Evolutionary conservation across 768 basidiomycete species (phyloP).

Genomic region (Pisolithus tinctorius): DNA sequence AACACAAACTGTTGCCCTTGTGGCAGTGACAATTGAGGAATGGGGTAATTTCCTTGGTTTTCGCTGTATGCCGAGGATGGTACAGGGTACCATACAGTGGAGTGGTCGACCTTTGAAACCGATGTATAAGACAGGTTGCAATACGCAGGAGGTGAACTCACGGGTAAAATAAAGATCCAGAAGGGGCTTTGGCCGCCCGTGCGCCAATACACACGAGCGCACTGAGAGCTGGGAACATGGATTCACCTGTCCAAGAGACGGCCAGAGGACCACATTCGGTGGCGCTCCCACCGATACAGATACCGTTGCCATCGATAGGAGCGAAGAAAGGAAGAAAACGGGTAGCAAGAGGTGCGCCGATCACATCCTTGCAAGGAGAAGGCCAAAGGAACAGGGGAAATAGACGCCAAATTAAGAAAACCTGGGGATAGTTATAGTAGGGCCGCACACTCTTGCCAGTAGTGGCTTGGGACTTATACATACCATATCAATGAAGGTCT

Average conservation of each 20-base stretch:
- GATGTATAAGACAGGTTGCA: not conserved
- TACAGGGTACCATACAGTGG: slow-evolving; percentile 38
- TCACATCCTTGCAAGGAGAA: slow-evolving; percentile 17
- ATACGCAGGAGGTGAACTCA: slow-evolving; percentile 20
- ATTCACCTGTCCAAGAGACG: no score
- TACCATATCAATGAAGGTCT: no score
- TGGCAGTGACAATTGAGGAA: no score
- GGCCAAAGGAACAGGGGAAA: not conserved
- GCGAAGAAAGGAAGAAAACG: slow-evolving; percentile 17
- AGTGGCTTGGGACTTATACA: no score
- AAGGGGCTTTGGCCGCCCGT: slow-evolving; percentile 41
- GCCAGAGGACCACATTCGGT: slow-evolving; percentile 46
- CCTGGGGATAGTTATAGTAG: no score
- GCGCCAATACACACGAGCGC: not conserved
- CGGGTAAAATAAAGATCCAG: slow-evolving; percentile 37
- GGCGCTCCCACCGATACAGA: slow-evolving; percentile 46
- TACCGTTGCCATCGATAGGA: slow-evolving; percentile 13
- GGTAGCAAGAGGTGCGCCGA: slow-evolving; percentile 18
- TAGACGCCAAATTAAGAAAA: no score
- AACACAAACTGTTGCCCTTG: no score
- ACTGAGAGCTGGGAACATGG: not conserved
- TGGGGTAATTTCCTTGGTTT: slow-evolving; percentile 42
- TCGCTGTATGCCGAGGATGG: slow-evolving; percentile 45
- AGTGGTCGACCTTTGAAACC: slow-evolving; percentile 24
- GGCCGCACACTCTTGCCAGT: no score